Evolutionary conservation across 2,329 filamentous ascomycete species (phyloP), one percentile per base, ranked within the genome.

Genomic region (Cylindrodendrum hubeiense): DNA sequence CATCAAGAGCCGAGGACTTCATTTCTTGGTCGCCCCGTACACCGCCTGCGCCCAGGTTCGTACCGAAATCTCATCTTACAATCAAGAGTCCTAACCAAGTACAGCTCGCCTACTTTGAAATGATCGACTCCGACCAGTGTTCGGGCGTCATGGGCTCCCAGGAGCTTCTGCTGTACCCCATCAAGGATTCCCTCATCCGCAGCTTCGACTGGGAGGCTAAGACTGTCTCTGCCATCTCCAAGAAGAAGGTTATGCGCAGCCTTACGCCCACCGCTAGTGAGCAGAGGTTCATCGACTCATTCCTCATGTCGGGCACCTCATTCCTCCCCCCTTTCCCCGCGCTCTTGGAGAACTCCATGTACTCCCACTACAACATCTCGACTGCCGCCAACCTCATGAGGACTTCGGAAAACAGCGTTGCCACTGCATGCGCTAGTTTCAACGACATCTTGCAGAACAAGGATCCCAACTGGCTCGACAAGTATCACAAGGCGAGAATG

Each of bases 21-120:
- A 93, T 66, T 97, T 94, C 75, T 84, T 93, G 51, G 92, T 97
- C 47, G 91, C 95, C 13, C 95, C 95, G 1, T 97, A 94, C 83
- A 94, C 92, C 78, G 94, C 95, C 39, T 91, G 92, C 74, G 93
- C 93, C 63, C 94, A 97, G 89, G 93, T 95, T 80, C 76, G 84
- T 78, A 26, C 46, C 49, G 49, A 47, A 33, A 28, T 46, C 41
- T n/a, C 15, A 24, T 21, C 49, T 58, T 51, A 19, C 30, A 21
- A 19, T 15, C 10, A n/a, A 19, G 24, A 17, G 19, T 53, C 49
- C 75, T 74, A 51, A 74, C 67, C 24, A 22, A 39, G 44, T 37
- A 49, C 72, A 94, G 90, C 88, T 97, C 67, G 92, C 93, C 49
- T 94, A 95, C 76, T 89, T 97, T 63, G 89, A 93, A 67, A 88